phyloP scores from a whole-genome alignment of 805 yeast species.

The Starmerella tilneyi region DNA sequence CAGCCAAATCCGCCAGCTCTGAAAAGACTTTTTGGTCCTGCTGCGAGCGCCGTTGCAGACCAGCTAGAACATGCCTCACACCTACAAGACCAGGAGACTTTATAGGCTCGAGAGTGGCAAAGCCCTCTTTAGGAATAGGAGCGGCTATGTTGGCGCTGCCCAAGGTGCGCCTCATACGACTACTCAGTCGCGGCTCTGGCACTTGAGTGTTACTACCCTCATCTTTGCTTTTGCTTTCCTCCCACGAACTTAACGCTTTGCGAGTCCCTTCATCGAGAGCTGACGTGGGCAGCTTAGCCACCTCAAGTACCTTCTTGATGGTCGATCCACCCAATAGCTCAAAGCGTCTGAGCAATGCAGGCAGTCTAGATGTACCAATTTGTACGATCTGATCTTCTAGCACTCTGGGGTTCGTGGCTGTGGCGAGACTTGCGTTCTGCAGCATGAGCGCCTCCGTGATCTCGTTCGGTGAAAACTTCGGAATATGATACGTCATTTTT shows the following conservation, averaged over 20 bases:
- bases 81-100: conserved; percentile 68
- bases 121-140: conserved; percentile 43
- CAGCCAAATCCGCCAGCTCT: conserved; percentile 20
- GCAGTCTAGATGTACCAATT: conserved; percentile 22
- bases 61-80: conserved; percentile 56
- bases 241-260: conserved; percentile 3
- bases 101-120: conserved; percentile 51
- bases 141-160: conserved; percentile 14
- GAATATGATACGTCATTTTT: conserved; percentile 30
- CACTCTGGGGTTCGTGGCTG: conserved; percentile 17
- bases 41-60: conserved; percentile 22
- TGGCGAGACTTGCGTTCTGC: conserved; percentile 34
- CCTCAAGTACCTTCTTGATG: conserved; percentile 30
- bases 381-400: conserved; percentile 23
- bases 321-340: conserved; percentile 46
- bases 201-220: neutral
- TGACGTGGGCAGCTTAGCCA: conserved; percentile 22
- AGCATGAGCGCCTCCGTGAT: conserved; percentile 52
- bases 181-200: conserved; percentile 8
- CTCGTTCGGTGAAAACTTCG: conserved; percentile 38
- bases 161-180: conserved; percentile 8
- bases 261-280: conserved; percentile 11
- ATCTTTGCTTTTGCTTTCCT: neutral
- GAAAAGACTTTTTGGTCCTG: conserved; percentile 22
- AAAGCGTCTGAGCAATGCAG: conserved; percentile 36